phyloP scores from a whole-genome alignment of 2,329 filamentous ascomycete species.

The Colletotrichum truncatum region DNA sequence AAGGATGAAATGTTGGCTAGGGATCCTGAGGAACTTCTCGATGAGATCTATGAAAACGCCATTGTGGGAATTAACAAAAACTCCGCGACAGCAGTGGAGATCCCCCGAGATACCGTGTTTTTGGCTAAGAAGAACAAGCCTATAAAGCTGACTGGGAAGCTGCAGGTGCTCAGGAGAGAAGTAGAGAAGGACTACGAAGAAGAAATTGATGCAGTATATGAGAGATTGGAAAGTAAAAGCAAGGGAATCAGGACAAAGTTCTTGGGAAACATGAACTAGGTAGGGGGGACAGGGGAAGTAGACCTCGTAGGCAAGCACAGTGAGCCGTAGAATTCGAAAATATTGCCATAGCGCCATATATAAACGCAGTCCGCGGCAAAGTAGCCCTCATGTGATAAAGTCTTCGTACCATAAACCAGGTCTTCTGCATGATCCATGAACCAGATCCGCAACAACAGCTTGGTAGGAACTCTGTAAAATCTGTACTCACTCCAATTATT shows the following conservation, averaged over 20 bases:
- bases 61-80: background rate
- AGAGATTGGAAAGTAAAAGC: constrained; percentile 29
- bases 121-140: background rate
- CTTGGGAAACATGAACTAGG: background rate
- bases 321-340: too few relatives aligned
- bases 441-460: too few relatives aligned
- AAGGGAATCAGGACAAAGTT: background rate
- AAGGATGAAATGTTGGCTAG: background rate
- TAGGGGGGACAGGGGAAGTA: too few relatives aligned
- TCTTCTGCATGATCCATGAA: too few relatives aligned
- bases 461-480: too few relatives aligned
- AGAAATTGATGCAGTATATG: background rate
- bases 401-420: too few relatives aligned
- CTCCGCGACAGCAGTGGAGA: background rate
- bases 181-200: background rate
- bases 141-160: background rate
- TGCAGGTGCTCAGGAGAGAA: background rate
- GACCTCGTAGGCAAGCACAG: too few relatives aligned
- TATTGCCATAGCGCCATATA: too few relatives aligned
- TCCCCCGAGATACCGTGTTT: background rate
- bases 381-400: too few relatives aligned
- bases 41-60: background rate
- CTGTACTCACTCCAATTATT: too few relatives aligned
- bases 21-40: background rate
- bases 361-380: too few relatives aligned